Evolutionary conservation across 108 stramenopile genomes (phyloP).

Genomic region (Bacterosira constricta): DNA sequence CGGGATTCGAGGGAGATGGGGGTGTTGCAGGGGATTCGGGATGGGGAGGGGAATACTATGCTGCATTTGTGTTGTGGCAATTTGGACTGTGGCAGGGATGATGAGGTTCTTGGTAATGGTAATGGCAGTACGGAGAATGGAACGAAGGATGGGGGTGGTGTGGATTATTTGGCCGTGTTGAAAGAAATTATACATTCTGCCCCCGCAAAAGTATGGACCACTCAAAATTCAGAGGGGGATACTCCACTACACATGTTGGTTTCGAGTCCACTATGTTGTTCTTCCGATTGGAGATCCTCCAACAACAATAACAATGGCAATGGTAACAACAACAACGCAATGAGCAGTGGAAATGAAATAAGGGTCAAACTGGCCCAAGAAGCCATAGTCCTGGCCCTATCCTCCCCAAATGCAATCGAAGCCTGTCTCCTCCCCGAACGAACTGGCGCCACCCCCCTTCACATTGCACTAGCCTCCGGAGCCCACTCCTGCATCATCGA

Average conservation of each 20-base stretch:
- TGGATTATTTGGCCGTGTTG: constrained; percentile 28
- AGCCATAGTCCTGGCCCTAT: constrained; percentile 13
- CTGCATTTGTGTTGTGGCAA: constrained; percentile 61
- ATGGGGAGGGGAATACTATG: constrained; percentile 58
- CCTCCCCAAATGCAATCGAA: constrained; percentile 5
- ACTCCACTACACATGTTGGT: constrained; percentile 62
- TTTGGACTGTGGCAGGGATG: constrained; percentile 21
- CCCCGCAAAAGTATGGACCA: constrained; percentile 40
- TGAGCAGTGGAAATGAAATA: too few relatives aligned
- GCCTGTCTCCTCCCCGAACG: constrained; percentile 26
- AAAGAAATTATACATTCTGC: constrained; percentile 45
- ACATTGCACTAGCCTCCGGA: constrained; percentile 54
- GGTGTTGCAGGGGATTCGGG: constrained; percentile 28
- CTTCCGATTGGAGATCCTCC: constrained; percentile 8
- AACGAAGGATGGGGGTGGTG: neutral
- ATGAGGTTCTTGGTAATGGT: too few relatives aligned
- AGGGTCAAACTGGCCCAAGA: constrained; percentile 17
- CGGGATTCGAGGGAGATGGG: constrained; percentile 13
- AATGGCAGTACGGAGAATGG: neutral
- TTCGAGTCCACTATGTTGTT: constrained; percentile 46
- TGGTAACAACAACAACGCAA: constrained; percentile 4
- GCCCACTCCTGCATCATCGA: constrained; percentile 53
- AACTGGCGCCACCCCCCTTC: constrained; percentile 52
- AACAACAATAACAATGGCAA: constrained; percentile 3
- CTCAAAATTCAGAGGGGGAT: constrained; percentile 61